Evolutionary conservation across 2,329 filamentous ascomycete genomes (phyloP).

Genomic region (Endoconidiophora laricicola): DNA sequence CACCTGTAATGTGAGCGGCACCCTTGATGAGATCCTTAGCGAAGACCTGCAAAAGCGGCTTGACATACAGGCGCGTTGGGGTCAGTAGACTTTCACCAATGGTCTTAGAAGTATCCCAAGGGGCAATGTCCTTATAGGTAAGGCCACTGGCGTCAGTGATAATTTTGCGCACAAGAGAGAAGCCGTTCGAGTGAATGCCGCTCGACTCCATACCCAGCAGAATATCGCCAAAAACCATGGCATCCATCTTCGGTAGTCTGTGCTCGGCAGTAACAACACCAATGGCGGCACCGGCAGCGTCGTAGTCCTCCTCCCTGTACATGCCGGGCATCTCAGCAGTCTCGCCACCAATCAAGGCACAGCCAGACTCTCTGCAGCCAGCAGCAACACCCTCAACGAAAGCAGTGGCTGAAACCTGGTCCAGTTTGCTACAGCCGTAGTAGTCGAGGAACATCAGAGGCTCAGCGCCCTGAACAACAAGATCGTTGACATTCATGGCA

Average conservation of each 20-base stretch:
- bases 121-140: slow-evolving; percentile 52
- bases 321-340: slow-evolving; percentile 98
- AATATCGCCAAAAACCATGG: slow-evolving; percentile 70
- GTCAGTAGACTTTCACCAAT: slow-evolving; percentile 68
- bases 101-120: slow-evolving; percentile 50
- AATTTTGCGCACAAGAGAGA: slow-evolving; percentile 87
- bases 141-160: slow-evolving; percentile 52
- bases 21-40: slow-evolving; percentile 60
- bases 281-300: slow-evolving; percentile 78
- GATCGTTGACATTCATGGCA: slow-evolving; percentile 97
- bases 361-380: slow-evolving; percentile 71
- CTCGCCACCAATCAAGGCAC: slow-evolving; percentile 88
- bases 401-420: slow-evolving; percentile 58
- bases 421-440: slow-evolving; percentile 81
- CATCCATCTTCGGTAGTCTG: slow-evolving; percentile 57
- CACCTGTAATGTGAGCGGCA: slow-evolving; percentile 92
- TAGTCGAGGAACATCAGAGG: slow-evolving; percentile 96
- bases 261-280: slow-evolving; percentile 57
- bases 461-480: slow-evolving; percentile 88
- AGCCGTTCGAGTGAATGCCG: slow-evolving; percentile 91
- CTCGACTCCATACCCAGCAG: slow-evolving; percentile 72
- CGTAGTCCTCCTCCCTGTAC: slow-evolving; percentile 78
- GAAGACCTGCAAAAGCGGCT: slow-evolving; percentile 52
- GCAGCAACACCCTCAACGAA: slow-evolving; percentile 84
- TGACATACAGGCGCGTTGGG: slow-evolving; percentile 89